These are phyloP conservation scores for Aschersonia sp. DNA, from an alignment of 2,329 filamentous ascomycete species.

Conservation along the genomic window DNA sequence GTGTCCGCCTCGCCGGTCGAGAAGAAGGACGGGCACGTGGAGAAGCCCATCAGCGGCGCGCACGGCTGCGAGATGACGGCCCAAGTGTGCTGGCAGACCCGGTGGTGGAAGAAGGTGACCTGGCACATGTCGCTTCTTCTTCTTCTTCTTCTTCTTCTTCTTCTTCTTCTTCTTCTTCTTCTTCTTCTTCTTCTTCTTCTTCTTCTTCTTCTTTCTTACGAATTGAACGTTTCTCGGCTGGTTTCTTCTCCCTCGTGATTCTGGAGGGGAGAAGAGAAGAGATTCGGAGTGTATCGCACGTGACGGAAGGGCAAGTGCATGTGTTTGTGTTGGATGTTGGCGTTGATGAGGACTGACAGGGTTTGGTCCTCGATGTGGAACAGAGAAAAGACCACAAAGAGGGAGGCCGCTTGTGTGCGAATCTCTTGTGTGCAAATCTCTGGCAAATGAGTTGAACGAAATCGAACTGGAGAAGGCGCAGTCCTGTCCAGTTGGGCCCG, in stretches of 20 bases:
- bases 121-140: slow-evolving; percentile 25
- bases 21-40: slow-evolving; percentile 26
- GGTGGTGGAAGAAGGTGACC: slow-evolving; percentile 32
- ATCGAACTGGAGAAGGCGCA: too few species aligned
- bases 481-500: too few species aligned
- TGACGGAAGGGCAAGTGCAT: too few species aligned
- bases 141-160: background rate
- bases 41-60: slow-evolving; percentile 33
- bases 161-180: background rate
- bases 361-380: too few species aligned
- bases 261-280: too few species aligned
- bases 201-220: background rate
- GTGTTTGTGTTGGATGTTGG: too few species aligned
- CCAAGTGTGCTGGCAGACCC: slow-evolving; percentile 37
- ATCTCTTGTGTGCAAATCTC: too few species aligned
- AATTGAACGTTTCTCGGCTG: background rate
- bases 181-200: background rate
- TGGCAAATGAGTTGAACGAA: too few species aligned
- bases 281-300: too few species aligned
- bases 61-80: slow-evolving; percentile 31
- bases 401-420: too few species aligned
- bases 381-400: too few species aligned
- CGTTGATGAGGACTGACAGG: too few species aligned
- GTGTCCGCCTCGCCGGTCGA: slow-evolving; percentile 17
- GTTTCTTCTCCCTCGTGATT: background rate